A percentile compares a stretch with the other conserved stretches of the same genome.
Evolutionary conservation across 805 yeast species (phyloP).

Genomic region (Suhomyces kilbournensis): DNA sequence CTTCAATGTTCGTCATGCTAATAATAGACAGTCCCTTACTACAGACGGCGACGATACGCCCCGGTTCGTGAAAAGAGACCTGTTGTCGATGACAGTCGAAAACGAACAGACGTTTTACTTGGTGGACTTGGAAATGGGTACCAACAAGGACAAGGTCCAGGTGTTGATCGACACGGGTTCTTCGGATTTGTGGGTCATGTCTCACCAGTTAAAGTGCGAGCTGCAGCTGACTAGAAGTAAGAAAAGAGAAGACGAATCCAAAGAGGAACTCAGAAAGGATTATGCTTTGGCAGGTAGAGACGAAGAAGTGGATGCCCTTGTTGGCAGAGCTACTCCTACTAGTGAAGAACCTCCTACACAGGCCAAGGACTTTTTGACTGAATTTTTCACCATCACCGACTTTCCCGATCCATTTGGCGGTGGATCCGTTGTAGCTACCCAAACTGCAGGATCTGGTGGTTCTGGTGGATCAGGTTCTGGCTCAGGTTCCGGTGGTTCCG

Average conservation of each 20-base stretch:
- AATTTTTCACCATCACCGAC: not conserved
- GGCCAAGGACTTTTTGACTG: not conserved
- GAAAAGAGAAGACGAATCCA: not conserved
- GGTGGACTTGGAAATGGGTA: slow-evolving; percentile 29
- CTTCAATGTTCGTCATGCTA: slow-evolving; percentile 20
- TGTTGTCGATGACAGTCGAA: slow-evolving; percentile 15
- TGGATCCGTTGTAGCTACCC: not conserved
- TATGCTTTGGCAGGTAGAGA: not conserved
- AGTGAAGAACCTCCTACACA: not conserved
- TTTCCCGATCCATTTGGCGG: not conserved
- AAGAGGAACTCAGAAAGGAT: not conserved
- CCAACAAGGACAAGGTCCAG: slow-evolving; percentile 22
- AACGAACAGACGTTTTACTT: slow-evolving; percentile 31
- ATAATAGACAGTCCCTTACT: slow-evolving; percentile 7
- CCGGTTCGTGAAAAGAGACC: slow-evolving; percentile 15
- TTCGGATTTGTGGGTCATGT: slow-evolving; percentile 43
- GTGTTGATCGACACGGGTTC: slow-evolving; percentile 43
- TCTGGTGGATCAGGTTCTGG: not conserved
- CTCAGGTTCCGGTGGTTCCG: slow-evolving; percentile 1
- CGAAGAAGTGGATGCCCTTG: not conserved
- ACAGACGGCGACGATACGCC: slow-evolving; percentile 8
- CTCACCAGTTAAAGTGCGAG: not conserved
- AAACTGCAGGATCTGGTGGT: not conserved
- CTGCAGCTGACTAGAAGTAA: not conserved
- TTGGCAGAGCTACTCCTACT: not conserved